Evolutionary conservation across 352 stramenopile species (phyloP).

Genomic region (Pythium folliculosum): DNA sequence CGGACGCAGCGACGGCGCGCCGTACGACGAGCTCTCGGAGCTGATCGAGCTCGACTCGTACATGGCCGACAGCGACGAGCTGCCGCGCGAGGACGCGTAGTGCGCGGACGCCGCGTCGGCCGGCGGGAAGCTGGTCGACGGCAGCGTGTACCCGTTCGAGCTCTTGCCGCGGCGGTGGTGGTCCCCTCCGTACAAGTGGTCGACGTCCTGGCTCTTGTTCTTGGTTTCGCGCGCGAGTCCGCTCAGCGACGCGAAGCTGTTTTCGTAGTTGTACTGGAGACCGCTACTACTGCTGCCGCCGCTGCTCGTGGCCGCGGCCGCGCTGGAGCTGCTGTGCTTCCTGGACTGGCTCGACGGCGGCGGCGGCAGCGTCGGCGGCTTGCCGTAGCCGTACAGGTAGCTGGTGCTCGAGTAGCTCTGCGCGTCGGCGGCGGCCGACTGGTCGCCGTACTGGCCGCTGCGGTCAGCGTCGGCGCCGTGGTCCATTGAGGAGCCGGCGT

Average conservation of each 20-base stretch:
- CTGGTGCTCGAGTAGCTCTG: conserved; percentile 15
- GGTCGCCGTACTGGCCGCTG: conserved; percentile 18
- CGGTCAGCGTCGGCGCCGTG: conserved; percentile 6
- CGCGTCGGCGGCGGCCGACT: conserved; percentile 5
- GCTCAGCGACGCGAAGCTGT: conserved; percentile 22
- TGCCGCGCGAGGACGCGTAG: conserved; percentile 12
- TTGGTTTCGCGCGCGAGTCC: conserved; percentile 25
- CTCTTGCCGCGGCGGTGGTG: conserved; percentile 20
- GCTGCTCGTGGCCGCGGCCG: neutral
- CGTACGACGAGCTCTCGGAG: conserved; percentile 27
- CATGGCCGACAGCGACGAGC: conserved; percentile 18
- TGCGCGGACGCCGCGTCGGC: conserved; percentile 15
- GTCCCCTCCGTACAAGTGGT: conserved; percentile 24
- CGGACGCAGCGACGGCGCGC: conserved; percentile 3
- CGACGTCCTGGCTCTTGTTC: conserved; percentile 21
- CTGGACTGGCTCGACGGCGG: conserved; percentile 20
- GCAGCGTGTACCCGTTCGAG: conserved; percentile 19
- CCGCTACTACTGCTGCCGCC: conserved; percentile 8
- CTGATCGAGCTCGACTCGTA: conserved; percentile 27
- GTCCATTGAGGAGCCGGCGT: neutral
- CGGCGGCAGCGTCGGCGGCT: conserved; percentile 14
- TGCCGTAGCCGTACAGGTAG: conserved; percentile 29
- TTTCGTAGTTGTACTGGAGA: conserved; percentile 22
- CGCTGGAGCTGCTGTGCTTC: conserved; percentile 21
- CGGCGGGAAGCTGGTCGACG: conserved; percentile 24